Base-by-base conservation (phyloP, 495 filamentous ascomycete species). In the Rostrohypoxylon terebratum region DNA sequence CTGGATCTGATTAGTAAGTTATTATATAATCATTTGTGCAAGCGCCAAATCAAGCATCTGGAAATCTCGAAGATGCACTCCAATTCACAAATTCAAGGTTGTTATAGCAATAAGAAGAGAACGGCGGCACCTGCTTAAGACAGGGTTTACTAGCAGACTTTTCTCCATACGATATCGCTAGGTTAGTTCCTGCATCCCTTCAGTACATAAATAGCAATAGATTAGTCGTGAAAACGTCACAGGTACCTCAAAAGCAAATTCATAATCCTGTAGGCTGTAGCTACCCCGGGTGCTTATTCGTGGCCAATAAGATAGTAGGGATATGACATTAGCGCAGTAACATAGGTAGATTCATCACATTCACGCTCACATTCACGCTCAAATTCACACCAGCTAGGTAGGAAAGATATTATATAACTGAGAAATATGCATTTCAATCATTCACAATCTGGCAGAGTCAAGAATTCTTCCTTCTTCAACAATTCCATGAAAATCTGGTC, bases 351-450 rank as follows among this genome's bases (percentile, higher is more conserved):
- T 16, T 38, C 18, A 57, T 36, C 53, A 55, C 51, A 34, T 28
- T 34, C 51, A 55, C 51, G 20, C 14, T 34, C 51, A 57, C n/a
- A 57, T 57, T 36, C 53, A 55, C 51, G 10, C 14, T 33, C 23
- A 57, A 3, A 57, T 57, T 36, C n/a, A 38, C 53, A n/a, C 18
- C n/a, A 59, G 55, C 18, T 18, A 59, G 34, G 10, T 28, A 59
- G 34, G 10, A 4, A 59, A 21, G 4, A 59, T 2, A 8, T 59
- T 18, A 55, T 9, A 28, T 16, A 14, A n/a, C 1, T 42, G 3
- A 31, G 10, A 6, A 53, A 14, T 10, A 3, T 25, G 7, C 47
- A 57, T n/a, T 9, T 57, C 6, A 0, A 40, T 25, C 13, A 16
- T 25, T 36, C 16, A n/a, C 11, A 10, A 42, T 11, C 42, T 59